phyloP scores from a whole-genome alignment of 106 monocot genomes.

The Amphibolis antarctica region DNA sequence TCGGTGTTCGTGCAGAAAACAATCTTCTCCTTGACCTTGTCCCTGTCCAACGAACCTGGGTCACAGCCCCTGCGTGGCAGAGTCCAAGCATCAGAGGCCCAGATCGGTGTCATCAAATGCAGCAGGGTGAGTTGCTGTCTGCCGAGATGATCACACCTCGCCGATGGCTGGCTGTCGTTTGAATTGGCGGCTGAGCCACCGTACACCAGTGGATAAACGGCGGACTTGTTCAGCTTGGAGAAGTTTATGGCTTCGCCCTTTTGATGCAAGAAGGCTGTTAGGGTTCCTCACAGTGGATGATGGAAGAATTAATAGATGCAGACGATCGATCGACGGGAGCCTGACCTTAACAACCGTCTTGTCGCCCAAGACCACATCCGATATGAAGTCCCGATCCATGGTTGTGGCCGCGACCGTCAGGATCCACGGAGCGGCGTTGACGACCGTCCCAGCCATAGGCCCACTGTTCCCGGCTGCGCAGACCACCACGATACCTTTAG shows the following conservation, averaged over 20 bases:
- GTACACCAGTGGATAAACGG: constrained; percentile 40
- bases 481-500: constrained; percentile 49
- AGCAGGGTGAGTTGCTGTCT: too few relatives aligned
- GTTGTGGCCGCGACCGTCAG: constrained; percentile 60
- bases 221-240: constrained; percentile 49
- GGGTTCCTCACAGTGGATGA: neutral
- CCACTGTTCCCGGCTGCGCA: constrained; percentile 88
- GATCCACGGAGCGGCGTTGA: constrained; percentile 80
- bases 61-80: constrained; percentile 41
- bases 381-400: constrained; percentile 55
- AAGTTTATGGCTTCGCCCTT: constrained; percentile 77
- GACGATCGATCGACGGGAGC: neutral
- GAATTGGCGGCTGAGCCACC: constrained; percentile 49
- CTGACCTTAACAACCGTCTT: constrained; percentile 32
- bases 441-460: constrained; percentile 22
- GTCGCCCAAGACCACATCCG: constrained; percentile 48
- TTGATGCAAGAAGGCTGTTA: neutral
- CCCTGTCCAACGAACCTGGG: constrained; percentile 26
- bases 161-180: constrained; percentile 20
- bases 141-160: too few relatives aligned
- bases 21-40: constrained; percentile 57
- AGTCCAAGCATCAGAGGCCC: neutral
- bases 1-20: constrained; percentile 43
- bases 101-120: too few relatives aligned
- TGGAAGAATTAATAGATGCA: too few relatives aligned